Percentiles rank a stretch among this genome's conserved stretches.
Evolutionary conservation across 192 early-diverging fungal genomes (phyloP).

Genomic region (Oehlia diaphana): DNA sequence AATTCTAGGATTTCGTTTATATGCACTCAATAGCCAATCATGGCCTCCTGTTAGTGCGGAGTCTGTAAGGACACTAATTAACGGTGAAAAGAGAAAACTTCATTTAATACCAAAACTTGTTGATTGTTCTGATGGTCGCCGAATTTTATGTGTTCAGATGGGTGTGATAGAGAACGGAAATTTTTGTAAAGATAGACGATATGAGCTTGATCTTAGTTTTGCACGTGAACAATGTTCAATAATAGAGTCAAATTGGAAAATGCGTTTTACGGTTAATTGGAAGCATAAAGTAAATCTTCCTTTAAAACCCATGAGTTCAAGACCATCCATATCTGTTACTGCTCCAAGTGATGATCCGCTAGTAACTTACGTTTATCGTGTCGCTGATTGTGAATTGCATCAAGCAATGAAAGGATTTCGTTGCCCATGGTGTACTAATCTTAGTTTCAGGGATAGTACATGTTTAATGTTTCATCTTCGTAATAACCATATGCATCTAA

Average conservation of each 20-base stretch:
- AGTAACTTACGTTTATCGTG: conserved; percentile 19
- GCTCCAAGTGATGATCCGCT: neutral
- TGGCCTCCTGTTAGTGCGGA: neutral
- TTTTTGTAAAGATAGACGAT: conserved; percentile 12
- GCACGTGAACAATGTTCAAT: neutral
- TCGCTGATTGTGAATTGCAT: conserved; percentile 20
- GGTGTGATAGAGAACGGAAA: conserved; percentile 5
- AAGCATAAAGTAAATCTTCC: conserved; percentile 8
- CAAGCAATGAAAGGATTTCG: conserved; percentile 14
- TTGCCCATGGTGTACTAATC: conserved; percentile 21
- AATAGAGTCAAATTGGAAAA: conserved; percentile 16
- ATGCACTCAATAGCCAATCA: conserved; percentile 5
- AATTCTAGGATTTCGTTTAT: conserved; percentile 5
- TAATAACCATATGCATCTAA: conserved; percentile 24
- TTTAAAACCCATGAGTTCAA: neutral
- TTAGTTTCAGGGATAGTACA: neutral
- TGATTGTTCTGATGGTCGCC: neutral
- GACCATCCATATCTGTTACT: neutral
- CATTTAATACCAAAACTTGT: neutral
- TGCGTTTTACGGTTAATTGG: conserved; percentile 9
- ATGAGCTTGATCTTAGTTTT: neutral
- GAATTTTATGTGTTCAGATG: conserved; percentile 17
- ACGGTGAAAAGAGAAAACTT: neutral
- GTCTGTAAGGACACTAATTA: neutral
- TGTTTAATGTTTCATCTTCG: conserved; percentile 12